Percentiles rank a stretch among this genome's conserved stretches.
Conservation (phyloP, 495 filamentous ascomycete species). For the Parachaetomium inaequale region DNA sequence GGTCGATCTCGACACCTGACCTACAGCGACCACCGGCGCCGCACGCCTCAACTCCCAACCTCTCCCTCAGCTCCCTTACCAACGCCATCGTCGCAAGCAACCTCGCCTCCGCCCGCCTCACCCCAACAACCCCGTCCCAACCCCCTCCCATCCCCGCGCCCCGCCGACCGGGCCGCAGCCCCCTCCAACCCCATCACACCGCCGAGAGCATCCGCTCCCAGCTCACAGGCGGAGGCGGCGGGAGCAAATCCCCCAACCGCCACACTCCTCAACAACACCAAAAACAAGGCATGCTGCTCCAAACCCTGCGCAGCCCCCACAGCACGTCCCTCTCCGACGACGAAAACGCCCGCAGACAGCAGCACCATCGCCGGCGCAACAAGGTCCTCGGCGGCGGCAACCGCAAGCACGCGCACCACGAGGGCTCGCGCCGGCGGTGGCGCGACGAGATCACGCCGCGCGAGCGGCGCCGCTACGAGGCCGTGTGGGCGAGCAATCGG, state of each 20-base stretch:
- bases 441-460: constrained; percentile 68
- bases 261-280: constrained; percentile 24
- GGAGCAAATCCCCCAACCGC: constrained; percentile 53
- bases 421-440: constrained; percentile 85
- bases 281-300: constrained; percentile 54
- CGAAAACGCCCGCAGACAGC: constrained; percentile 40
- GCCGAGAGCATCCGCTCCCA: constrained; percentile 35
- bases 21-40: constrained; percentile 18
- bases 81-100: constrained; percentile 85
- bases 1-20: constrained; percentile 12
- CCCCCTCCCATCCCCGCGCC: constrained; percentile 32
- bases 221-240: constrained; percentile 54
- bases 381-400: constrained; percentile 32
- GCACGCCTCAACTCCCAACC: constrained; percentile 21
- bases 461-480: constrained; percentile 90
- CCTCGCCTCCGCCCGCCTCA: constrained; percentile 62
- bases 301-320: constrained; percentile 65
- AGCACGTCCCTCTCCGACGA: constrained; percentile 55
- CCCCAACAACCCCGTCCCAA: constrained; percentile 24
- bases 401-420: constrained; percentile 74
- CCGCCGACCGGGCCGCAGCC: constrained; percentile 36
- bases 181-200: constrained; percentile 48
- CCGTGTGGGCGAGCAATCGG: constrained; percentile 91
- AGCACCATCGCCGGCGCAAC: constrained; percentile 37
- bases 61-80: constrained; percentile 44